phyloP scores from a whole-genome alignment of 495 filamentous ascomycete genomes.

The Trichoderma reesei region DNA sequence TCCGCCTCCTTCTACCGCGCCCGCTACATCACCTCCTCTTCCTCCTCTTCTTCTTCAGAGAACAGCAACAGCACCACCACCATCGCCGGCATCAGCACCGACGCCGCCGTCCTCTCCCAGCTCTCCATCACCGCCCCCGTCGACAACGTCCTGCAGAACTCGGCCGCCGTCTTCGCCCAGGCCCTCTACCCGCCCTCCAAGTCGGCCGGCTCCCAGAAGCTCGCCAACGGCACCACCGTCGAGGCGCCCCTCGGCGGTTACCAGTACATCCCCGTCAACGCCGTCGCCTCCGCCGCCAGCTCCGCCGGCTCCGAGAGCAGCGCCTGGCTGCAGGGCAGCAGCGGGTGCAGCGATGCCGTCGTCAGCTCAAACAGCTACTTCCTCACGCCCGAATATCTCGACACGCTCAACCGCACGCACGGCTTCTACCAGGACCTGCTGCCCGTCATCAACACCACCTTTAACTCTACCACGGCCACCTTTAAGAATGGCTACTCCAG shows the following conservation, averaged over 20 bases:
- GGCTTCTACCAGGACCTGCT: slow-evolving; percentile 55
- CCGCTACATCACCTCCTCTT: slow-evolving; percentile 37
- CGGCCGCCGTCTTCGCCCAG: slow-evolving; percentile 69
- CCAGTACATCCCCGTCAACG: slow-evolving; percentile 58
- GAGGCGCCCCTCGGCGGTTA: slow-evolving; percentile 58
- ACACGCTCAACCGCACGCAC: slow-evolving; percentile 39
- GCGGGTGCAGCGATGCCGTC: slow-evolving; percentile 49
- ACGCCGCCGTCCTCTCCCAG: slow-evolving; percentile 50
- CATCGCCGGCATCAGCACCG: slow-evolving; percentile 38
- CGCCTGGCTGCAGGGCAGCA: slow-evolving; percentile 49
- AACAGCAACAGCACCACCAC: slow-evolving; percentile 27
- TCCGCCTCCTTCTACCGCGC: slow-evolving; percentile 53
- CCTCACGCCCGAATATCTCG: slow-evolving; percentile 46
- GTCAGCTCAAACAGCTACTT: slow-evolving; percentile 67
- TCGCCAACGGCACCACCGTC: slow-evolving; percentile 52
- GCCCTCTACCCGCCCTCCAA: slow-evolving; percentile 70
- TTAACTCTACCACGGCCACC: slow-evolving; percentile 39
- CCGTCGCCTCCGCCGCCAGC: slow-evolving; percentile 39
- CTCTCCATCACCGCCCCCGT: slow-evolving; percentile 48
- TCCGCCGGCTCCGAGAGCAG: slow-evolving; percentile 47
- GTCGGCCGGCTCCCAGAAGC: slow-evolving; percentile 30
- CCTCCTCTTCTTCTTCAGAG: too few species aligned
- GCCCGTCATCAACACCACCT: slow-evolving; percentile 51
- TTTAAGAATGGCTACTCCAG: slow-evolving; percentile 67
- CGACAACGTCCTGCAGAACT: slow-evolving; percentile 56